A percentile compares a stretch with the other conserved stretches of the same genome.
Evolutionary conservation across 2,329 filamentous ascomycete genomes (phyloP).

Genomic region (Sporothrix brasiliensis): DNA sequence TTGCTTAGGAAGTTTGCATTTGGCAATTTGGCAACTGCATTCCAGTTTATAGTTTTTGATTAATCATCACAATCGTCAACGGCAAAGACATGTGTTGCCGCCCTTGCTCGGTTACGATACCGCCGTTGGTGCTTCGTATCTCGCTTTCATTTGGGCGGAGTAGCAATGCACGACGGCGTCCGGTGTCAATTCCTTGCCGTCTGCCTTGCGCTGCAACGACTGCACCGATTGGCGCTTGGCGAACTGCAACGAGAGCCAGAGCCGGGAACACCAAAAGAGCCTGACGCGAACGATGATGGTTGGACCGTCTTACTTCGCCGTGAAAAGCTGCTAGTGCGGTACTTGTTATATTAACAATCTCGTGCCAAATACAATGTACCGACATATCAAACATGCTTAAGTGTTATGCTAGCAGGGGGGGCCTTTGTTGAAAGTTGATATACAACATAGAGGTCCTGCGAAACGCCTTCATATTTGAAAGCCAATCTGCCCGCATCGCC

Average conservation of each 20-base stretch:
- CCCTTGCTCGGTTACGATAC: not conserved
- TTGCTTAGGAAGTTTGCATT: not conserved
- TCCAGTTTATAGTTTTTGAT: not conserved
- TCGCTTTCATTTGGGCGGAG: not conserved
- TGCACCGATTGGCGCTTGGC: constrained; percentile 13
- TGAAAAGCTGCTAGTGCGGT: constrained; percentile 6
- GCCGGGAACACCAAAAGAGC: not conserved
- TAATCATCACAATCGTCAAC: not conserved
- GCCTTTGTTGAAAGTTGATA: constrained; percentile 1
- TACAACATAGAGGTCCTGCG: constrained; percentile 1
- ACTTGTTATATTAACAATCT: not conserved
- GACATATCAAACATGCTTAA: constrained; percentile 30
- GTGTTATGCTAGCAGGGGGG: constrained; percentile 25
- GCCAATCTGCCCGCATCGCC: constrained; percentile 6
- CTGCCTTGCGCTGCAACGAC: not conserved
- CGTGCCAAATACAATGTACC: not conserved
- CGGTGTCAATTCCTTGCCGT: not conserved
- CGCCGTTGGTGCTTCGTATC: not conserved
- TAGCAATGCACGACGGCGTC: not conserved
- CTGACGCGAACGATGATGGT: constrained; percentile 23
- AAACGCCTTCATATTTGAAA: constrained; percentile 9
- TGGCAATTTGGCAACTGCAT: not conserved
- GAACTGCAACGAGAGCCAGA: not conserved
- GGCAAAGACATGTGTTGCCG: not conserved
- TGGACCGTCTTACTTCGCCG: constrained; percentile 7